Conservation (phyloP, 805 yeast species). For the Saturnispora serradocipensis region DNA sequence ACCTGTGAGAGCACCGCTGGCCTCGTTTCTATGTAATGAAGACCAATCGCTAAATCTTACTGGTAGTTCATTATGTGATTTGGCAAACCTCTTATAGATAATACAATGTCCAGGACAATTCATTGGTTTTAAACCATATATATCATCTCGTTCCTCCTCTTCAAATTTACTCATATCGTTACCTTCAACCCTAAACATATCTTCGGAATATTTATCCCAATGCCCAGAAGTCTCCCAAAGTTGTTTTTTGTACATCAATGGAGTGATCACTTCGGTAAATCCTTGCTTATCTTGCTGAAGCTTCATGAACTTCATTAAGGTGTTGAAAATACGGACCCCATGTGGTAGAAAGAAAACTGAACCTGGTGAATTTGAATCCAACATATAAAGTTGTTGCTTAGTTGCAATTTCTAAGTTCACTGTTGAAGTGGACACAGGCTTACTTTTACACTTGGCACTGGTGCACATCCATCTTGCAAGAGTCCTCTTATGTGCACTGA, state of each 20-base stretch:
- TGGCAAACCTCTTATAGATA: conserved; percentile 62
- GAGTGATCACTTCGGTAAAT: conserved; percentile 87
- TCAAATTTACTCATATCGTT: conserved; percentile 28
- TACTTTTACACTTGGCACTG: not conserved
- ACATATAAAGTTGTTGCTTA: conserved; percentile 67
- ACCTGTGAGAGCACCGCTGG: conserved; percentile 90
- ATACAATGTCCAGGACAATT: conserved; percentile 63
- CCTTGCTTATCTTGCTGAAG: conserved; percentile 73
- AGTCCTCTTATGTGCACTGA: not conserved
- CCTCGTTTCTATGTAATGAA: conserved; percentile 87
- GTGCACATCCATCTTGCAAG: conserved; percentile 1
- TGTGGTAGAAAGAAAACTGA: conserved; percentile 87
- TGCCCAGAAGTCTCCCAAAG: conserved; percentile 92
- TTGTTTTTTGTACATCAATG: conserved; percentile 71
- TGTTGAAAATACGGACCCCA: conserved; percentile 81
- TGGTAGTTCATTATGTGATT: conserved; percentile 83
- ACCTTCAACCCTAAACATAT: conserved; percentile 84
- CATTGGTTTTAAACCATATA: conserved; percentile 68
- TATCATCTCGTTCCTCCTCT: conserved; percentile 30
- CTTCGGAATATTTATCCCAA: conserved; percentile 90
- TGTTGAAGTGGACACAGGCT: conserved; percentile 24
- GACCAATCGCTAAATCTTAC: conserved; percentile 81
- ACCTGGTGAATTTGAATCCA: conserved; percentile 82
- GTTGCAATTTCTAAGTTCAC: conserved; percentile 38
- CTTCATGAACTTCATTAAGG: conserved; percentile 73